phyloP scores from a whole-genome alignment of 305 asterid species.

The Solanum hybrid region DNA sequence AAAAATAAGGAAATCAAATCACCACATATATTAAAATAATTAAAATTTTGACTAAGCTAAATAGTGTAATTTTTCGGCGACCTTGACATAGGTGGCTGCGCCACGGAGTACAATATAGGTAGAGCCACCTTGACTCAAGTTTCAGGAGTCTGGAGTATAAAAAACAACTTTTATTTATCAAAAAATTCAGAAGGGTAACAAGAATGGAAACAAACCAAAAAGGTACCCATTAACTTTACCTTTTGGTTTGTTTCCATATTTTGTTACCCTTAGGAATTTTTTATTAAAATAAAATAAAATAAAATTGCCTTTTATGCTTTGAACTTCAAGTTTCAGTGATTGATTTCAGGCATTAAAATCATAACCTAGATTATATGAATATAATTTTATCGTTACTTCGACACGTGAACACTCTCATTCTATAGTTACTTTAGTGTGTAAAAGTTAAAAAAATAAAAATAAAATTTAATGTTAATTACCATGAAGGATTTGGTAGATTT shows the following conservation, averaged over 20 bases:
- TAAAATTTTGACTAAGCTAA: not conserved
- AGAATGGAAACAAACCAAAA: too few species aligned
- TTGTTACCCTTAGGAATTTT: too few species aligned
- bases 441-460: not conserved
- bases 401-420: not conserved
- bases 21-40: too few species aligned
- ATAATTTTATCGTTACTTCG: not conserved
- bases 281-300: too few species aligned
- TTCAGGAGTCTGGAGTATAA: accelerated
- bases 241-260: too few species aligned
- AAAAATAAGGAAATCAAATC: too few species aligned
- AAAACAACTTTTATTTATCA: too few species aligned
- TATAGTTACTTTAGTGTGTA: too few species aligned
- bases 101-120: not conserved
- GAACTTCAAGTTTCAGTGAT: too few species aligned
- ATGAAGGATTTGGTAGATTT: not conserved
- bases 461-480: not conserved
- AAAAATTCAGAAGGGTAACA: accelerated
- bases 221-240: too few species aligned
- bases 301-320: accelerated
- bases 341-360: not conserved
- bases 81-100: not conserved
- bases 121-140: not conserved
- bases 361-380: not conserved
- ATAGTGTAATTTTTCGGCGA: too few species aligned